Base-by-base conservation (phyloP, 2,329 filamentous ascomycete species). In the Epichloe sibirici region DNA sequence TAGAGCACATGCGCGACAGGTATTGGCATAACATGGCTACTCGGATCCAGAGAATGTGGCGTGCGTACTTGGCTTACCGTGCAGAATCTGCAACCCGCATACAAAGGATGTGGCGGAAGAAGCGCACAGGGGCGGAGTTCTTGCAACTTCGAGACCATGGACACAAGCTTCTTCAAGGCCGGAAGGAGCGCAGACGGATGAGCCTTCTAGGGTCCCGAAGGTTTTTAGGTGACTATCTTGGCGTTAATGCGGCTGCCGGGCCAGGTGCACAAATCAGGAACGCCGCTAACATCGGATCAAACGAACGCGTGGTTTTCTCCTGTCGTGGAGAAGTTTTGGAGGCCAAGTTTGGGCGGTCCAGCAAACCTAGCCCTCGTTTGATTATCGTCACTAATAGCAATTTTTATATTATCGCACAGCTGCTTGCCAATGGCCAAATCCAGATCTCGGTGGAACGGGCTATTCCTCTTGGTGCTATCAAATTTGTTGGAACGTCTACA, bases 11-110 rank as follows among this genome's bases (percentile, higher is more conserved):
- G 91, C 82, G 93, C 65, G 93, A 98, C 66, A 79, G 88, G 53
- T 98, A 97, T 70, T 97, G 91, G 91, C 91, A 97, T 70, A 98
- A 97, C 71, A 97, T 98, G 93, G 93, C 93, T 3, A 95, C 91
- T 55, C 83, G 93, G 54, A 97, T 98, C 55, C 93, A 98, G 71
- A 82, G 93, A 60, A 93, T 95, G 64, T 98, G 93, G 93, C 82
- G 93, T 62, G 95, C 94, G 50, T 97, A 96, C 64, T 78, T 97
- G 42, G 84, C 91, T 5, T 97, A 97, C 69, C 82, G 93, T 45
- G 86, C 83, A 28, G 93, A 98, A 69, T 93, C 88, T 54, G 93
- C 93, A 6, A 95, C 86, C 13, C 82, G 93, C 37, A 97, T 98
- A 58, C 93, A 97, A 66, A 81, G 89, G 43, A 90, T 95, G 74